Evolutionary conservation across 768 basidiomycete species (phyloP).

Genomic region (Calvatia gigantea): DNA sequence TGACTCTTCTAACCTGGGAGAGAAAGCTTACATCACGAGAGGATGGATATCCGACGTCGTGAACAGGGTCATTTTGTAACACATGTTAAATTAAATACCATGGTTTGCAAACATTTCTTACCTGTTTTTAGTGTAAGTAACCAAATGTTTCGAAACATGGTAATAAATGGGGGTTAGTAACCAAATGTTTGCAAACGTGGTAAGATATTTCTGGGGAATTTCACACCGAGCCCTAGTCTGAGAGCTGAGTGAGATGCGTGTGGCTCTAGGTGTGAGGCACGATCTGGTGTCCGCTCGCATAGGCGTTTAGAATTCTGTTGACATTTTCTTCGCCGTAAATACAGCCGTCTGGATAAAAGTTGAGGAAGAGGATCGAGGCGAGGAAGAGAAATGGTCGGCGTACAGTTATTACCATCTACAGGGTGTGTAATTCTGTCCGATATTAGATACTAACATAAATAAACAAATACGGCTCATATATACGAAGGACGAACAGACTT

Average conservation of each 20-base stretch:
- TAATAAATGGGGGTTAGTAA: too few relatives aligned
- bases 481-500: too few relatives aligned
- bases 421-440: too few relatives aligned
- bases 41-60: constrained; percentile 23
- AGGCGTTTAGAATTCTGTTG: constrained; percentile 25
- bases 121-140: too few relatives aligned
- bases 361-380: not conserved
- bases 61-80: constrained; percentile 32
- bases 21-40: constrained; percentile 24
- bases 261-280: constrained; percentile 34
- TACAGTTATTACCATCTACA: constrained; percentile 28
- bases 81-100: too few relatives aligned
- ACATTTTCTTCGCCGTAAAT: constrained; percentile 27
- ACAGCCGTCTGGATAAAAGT: constrained; percentile 21
- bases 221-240: too few relatives aligned
- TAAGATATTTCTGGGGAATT: too few relatives aligned
- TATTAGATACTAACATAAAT: too few relatives aligned
- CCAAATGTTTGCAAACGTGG: too few relatives aligned
- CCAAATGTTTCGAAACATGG: too few relatives aligned
- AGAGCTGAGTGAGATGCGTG: constrained; percentile 26
- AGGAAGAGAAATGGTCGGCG: constrained; percentile 1
- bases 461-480: too few relatives aligned
- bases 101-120: too few relatives aligned
- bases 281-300: constrained; percentile 29
- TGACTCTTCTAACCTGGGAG: not conserved